phyloP scores from a whole-genome alignment of 345 rosid species.

The Arabidopsis thaliana region TAIR10.1 NC_003075.7:8016501-8017000 shows the following conservation, averaged over 20 bases:
- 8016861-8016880: not conserved
- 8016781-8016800: not conserved
- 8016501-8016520: conserved; percentile 6
- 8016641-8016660: not conserved
- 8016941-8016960: no score
- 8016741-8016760: no score
- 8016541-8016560: not conserved
- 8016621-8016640: not conserved
- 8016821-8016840: not conserved
- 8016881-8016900: no score
- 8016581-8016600: not conserved
- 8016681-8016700: not conserved
- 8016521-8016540: not conserved
- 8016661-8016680: not conserved
- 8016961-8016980: no score
- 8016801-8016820: no score
- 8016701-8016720: no score
- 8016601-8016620: not conserved
- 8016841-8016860: not conserved
- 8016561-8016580: not conserved
- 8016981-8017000: no score
- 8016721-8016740: not conserved
- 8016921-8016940: no score
- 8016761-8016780: no score
- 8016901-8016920: no score